These are phyloP conservation scores for Entrophospora sp. DNA, from an alignment of 192 early-diverging fungal genomes.

Conservation along the genomic window DNA sequence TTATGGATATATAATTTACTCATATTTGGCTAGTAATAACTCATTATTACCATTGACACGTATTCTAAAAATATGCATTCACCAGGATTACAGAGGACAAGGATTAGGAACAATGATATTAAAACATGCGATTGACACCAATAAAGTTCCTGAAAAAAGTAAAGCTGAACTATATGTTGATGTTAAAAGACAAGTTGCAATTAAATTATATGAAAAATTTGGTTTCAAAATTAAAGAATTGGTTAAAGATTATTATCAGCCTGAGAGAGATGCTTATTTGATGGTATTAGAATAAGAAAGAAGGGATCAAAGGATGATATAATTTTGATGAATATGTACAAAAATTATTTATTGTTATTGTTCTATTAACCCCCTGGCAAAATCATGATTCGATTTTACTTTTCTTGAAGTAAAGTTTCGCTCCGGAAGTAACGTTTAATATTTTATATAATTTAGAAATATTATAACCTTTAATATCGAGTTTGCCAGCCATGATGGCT, in stretches of 20 bases:
- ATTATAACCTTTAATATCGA: slow-evolving; percentile 73
- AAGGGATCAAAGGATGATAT: neutral
- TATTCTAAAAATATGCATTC: slow-evolving; percentile 12
- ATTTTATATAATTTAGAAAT: slow-evolving; percentile 63
- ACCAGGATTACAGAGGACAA: neutral
- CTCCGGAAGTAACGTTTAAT: slow-evolving; percentile 48
- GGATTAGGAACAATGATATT: slow-evolving; percentile 12
- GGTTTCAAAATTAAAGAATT: neutral
- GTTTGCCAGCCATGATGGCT: slow-evolving; percentile 86
- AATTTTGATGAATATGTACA: neutral
- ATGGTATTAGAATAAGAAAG: neutral
- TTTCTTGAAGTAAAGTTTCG: slow-evolving; percentile 48
- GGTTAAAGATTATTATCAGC: slow-evolving; percentile 5
- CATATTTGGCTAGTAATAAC: neutral
- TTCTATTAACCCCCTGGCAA: too few relatives aligned
- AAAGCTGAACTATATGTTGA: slow-evolving; percentile 12
- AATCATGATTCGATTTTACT: neutral
- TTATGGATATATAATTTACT: slow-evolving; percentile 12
- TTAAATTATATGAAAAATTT: slow-evolving; percentile 8
- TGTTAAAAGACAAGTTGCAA: neutral
- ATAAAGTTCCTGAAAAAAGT: slow-evolving; percentile 3
- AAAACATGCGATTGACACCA: neutral
- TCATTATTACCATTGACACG: neutral
- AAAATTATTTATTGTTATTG: neutral
- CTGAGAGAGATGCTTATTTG: slow-evolving; percentile 11